phyloP scores from a whole-genome alignment of 2,329 filamentous ascomycete species.

The Botrytis aclada region DNA sequence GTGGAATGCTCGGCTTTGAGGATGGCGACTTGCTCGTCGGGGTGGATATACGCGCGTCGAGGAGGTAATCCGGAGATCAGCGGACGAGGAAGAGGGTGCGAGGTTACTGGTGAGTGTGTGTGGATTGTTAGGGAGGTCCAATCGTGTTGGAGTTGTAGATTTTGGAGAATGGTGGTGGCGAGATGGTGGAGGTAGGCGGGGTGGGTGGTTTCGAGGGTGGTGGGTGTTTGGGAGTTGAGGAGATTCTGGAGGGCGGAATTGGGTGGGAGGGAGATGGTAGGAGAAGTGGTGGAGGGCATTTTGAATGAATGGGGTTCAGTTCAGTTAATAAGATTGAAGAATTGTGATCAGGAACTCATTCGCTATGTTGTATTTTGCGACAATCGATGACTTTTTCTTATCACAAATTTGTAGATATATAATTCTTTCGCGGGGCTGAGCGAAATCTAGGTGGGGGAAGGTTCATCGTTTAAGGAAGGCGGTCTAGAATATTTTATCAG shows the following conservation, averaged over 20 bases:
- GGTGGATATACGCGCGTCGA: conserved; percentile 71
- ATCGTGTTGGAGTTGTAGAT: conserved; percentile 71
- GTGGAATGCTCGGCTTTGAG: conserved; percentile 57
- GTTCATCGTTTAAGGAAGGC: neutral
- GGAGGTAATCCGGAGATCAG: conserved; percentile 72
- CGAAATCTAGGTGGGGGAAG: neutral
- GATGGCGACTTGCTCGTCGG: conserved; percentile 75
- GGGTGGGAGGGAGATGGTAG: conserved; percentile 22
- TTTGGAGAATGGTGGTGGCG: conserved; percentile 61
- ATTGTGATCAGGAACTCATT: neutral
- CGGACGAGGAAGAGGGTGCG: conserved; percentile 51
- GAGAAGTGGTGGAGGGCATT: conserved; percentile 25
- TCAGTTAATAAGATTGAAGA: neutral
- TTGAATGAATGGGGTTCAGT: neutral
- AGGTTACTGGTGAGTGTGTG: conserved; percentile 44
- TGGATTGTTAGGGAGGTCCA: conserved; percentile 63
- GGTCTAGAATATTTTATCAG: neutral
- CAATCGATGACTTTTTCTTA: neutral
- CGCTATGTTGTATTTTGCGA: neutral
- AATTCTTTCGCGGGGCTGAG: conserved; percentile 7
- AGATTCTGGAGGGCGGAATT: conserved; percentile 31
- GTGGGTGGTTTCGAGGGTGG: conserved; percentile 29
- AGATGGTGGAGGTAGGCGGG: conserved; percentile 46
- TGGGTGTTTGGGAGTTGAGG: conserved; percentile 27
- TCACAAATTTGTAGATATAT: neutral